Evolutionary conservation across 306 rosid species (phyloP), one percentile per base, ranked within the genome.

Genomic region (Cucurbita maxima): DNA sequence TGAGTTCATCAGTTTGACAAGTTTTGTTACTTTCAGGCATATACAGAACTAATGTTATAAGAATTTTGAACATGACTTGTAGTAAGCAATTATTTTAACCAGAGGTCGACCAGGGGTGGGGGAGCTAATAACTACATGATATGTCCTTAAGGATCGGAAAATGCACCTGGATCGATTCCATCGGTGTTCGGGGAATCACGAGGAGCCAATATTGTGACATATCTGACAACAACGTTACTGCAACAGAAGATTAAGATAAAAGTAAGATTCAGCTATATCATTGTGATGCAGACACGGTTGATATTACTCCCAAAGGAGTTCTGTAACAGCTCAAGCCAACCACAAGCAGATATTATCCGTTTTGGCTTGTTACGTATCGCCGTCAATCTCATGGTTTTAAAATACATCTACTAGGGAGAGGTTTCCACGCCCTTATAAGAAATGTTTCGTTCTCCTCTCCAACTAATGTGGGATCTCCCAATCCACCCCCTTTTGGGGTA

Each of bases 111-210:
- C 8, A 1, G 1, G 8, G 66, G n/a, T 0, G 4, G 44, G 44
- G 19, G 44, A 60, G 6, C 45, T 60, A 36, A 30, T 34, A 60
- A 30, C 44, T 60, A 60, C 19, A 15, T 13, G 67, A 7, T 11
- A 19, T 59, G 67, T 34, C 38, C 10, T 19, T 5, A 66, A 43
- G 34, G 13, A 67, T 67, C 56, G 2, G 7, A 68, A 52, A 60
- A 76, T 3, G 73, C 81, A 87, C 99, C 99, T 72, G 99, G 99
- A 83, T 94, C 99, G 56, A 94, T 48, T 83, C 99, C 99, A 77
- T 94, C 99, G 9, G 99, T 94, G 81, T 94, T 91, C 66, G 99
- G 99, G 77, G 97, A 94, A 85, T 94, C 97, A 53, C 19, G 82
- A 37, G 96, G 99, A 73, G 99, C 96, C 88, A 89, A 82, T 76